phyloP scores from a whole-genome alignment of 441 rosid species.

The Adansonia madagascariensis region DNA sequence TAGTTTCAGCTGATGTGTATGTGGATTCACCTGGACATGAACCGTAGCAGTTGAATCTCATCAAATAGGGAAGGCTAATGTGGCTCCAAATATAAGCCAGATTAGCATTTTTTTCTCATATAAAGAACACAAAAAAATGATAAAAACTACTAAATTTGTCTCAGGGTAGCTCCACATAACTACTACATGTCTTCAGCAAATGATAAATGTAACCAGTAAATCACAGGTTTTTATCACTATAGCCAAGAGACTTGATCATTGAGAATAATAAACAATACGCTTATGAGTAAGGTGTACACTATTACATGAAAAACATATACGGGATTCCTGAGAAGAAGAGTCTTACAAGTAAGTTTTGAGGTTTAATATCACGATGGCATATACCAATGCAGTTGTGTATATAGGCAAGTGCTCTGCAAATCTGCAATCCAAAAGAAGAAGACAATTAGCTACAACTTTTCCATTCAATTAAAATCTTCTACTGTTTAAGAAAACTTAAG shows the following conservation, averaged over 20 bases:
- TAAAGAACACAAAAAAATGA: not conserved
- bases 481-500: not conserved
- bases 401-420: slow-evolving; percentile 93
- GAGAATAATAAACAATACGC: not conserved
- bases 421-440: slow-evolving; percentile 51
- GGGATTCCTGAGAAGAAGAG: slow-evolving; percentile 21
- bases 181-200: not conserved
- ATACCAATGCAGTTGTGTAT: slow-evolving; percentile 85
- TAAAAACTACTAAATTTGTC: not conserved
- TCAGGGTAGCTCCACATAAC: not conserved
- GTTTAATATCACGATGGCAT: slow-evolving; percentile 96
- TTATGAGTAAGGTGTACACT: not conserved
- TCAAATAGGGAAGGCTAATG: not conserved
- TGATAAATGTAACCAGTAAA: not conserved
- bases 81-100: slow-evolving; percentile 2
- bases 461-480: not conserved
- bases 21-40: slow-evolving; percentile 83
- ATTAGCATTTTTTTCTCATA: not conserved
- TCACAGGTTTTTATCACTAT: not conserved
- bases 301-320: slow-evolving; percentile 7
- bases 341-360: slow-evolving; percentile 90
- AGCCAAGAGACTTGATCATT: not conserved
- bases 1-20: slow-evolving; percentile 90
- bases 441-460: not conserved
- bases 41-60: slow-evolving; percentile 11